phyloP scores from a whole-genome alignment of 352 stramenopile genomes.

The Pythium folliculosum region DNA sequence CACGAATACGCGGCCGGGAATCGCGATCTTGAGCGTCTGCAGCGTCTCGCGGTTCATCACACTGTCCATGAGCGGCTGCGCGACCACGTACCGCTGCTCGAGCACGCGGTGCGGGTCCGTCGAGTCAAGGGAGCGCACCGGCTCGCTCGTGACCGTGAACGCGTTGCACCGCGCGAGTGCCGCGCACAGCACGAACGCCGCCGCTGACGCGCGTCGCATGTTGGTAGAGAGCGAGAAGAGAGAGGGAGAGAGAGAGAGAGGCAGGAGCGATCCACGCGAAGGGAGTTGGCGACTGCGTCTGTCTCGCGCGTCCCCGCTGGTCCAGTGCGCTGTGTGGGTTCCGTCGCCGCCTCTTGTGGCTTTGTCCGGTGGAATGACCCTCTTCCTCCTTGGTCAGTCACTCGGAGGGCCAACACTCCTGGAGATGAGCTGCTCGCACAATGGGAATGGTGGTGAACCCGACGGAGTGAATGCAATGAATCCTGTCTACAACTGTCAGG shows the following conservation, averaged over 20 bases:
- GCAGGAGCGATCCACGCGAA: background rate
- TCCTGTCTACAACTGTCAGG: background rate
- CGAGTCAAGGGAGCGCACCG: slow-evolving; percentile 3
- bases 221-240: background rate
- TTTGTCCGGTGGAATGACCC: background rate
- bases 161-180: slow-evolving; percentile 2
- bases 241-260: background rate
- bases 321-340: too few relatives aligned
- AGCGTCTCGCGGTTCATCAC: slow-evolving; percentile 16
- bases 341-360: too few relatives aligned
- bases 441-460: slow-evolving; percentile 8
- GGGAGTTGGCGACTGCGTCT: slow-evolving; percentile 3
- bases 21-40: slow-evolving; percentile 46
- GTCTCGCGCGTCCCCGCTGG: background rate
- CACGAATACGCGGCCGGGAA: slow-evolving; percentile 61
- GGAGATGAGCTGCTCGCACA: background rate
- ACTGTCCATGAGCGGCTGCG: slow-evolving; percentile 11
- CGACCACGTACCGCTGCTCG: slow-evolving; percentile 18
- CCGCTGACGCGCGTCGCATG: slow-evolving; percentile 6
- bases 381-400: background rate
- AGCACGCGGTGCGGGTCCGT: slow-evolving; percentile 11
- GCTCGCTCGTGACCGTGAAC: slow-evolving; percentile 13
- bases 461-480: slow-evolving; percentile 5
- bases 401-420: slow-evolving; percentile 2
- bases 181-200: slow-evolving; percentile 1